Base-by-base conservation (phyloP, 768 basidiomycete species). In the Floccularia luteovirens region DNA sequence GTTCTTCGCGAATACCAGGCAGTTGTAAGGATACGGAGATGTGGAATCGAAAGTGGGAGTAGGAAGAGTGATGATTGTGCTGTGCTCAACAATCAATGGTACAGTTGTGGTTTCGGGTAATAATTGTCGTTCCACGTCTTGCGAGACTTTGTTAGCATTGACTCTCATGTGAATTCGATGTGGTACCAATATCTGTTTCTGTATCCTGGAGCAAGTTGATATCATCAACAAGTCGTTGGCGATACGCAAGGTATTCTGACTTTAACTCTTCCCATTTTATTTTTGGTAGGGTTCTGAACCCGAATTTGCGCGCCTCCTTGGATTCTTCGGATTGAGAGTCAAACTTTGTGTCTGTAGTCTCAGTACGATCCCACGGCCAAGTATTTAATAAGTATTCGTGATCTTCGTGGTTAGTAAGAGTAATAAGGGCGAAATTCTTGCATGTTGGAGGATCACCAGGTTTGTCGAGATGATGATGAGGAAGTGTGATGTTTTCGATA, bases 371-470 rank as follows among this genome's bases (percentile, higher is more conserved):
- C 84, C 88, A 90, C 4, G 79, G 77, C 81, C 83, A 90, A 17
- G 50, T 49, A 0, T 58, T 27, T 1, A 77, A 54, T 0, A 90
- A 44, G 1, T 53, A 43, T 5, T 69, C 57, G 2, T 60, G 66
- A 19, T 76, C 68, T 1, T 60, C 55, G 1, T 52, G 24, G 3
- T 57, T 42, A 2, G 63, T 55, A 31, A 90, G 61, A 0, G 76
- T 76, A 39, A 90, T 61, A 21, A 90, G 71, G 0, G 85, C 84
- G 45, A 89, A 90, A 1, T 83, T 82, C 63, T 82, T 89, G 57
- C 72, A 81, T 39, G 69, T 72, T 2, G 81, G 75, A 11, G 59
- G 48, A 19, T 71, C 67, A 2, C 60, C 74, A 11, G 74, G 69
- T 38, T 66, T 66, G 52, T 85, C 83, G 35, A 73, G 69, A 52